Evolutionary conservation across 2,329 filamentous ascomycete genomes (phyloP), one percentile per base, ranked within the genome.

Genomic region (Penicillium freii): DNA sequence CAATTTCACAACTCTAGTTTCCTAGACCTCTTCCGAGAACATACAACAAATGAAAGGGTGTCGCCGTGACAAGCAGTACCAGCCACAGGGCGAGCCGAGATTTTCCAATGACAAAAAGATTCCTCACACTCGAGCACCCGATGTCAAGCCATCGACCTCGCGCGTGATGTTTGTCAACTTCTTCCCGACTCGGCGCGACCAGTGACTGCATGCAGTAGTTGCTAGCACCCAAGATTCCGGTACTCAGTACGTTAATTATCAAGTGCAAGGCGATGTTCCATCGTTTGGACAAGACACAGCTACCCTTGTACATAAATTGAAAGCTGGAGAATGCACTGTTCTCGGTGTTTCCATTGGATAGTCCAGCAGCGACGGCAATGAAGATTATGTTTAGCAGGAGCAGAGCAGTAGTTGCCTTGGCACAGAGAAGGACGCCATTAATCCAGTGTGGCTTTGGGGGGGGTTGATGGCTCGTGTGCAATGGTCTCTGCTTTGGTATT

Each of bases 151-250:
- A 79, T 5, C 31, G 31, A 9, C 57, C 39, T 21, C 21, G 13
- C 2, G 48, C 52, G 29, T 59, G 57, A 6, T 39, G 23, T 23
- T 40, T 27, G 31, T 58, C 51, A 17, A 58, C 17, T 10, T 54
- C 56, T 10, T 65, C 57, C 27, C 82, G 69, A 0, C 78, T 83
- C 0, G 82, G 82, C 1, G 82, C 75, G 15, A 71, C 75, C 2
- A 85, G 66, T 17, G 78, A 72, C 58, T 85, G 82, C 78, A 82
- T 82, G 53, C 74, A 77, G 57, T 81, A 82, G 62, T 82, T 82
- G 46, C 77, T 80, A 2, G 78, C 78, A 2, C 74, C 73, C 0
- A 83, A 70, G 17, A 83, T 55, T 0, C 75, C 50, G 0, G 79
- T 81, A 27, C 77, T 75, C 25, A 82, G 65, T 0, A 74, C 58